phyloP scores from a whole-genome alignment of 2,329 filamentous ascomycete species.

The Scleromitrula shiraiana region DNA sequence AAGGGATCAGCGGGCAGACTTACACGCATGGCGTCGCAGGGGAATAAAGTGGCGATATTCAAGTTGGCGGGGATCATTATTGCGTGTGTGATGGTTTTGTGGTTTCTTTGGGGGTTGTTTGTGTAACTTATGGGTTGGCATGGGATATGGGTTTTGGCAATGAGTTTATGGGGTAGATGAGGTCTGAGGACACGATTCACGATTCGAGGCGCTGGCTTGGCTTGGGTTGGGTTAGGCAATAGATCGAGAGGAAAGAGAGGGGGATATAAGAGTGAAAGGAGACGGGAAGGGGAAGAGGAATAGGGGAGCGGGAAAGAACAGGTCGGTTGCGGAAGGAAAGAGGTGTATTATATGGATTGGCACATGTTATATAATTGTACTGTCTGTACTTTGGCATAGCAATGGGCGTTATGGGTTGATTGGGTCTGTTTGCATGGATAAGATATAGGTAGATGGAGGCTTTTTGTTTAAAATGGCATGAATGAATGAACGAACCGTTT shows the following conservation, averaged over 20 bases:
- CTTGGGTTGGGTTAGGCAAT: too few species aligned
- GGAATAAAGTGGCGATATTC: conserved; percentile 84
- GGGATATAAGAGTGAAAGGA: neutral
- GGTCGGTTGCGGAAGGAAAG: neutral
- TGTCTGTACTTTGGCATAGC: conserved; percentile 21
- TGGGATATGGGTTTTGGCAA: too few species aligned
- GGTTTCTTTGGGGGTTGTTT: conserved; percentile 39
- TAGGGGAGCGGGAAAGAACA: neutral
- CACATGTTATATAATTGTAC: conserved; percentile 18
- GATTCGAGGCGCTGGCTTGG: too few species aligned
- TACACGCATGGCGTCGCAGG: conserved; percentile 81
- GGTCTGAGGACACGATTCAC: too few species aligned
- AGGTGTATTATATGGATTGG: conserved; percentile 18
- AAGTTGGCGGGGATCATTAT: conserved; percentile 82
- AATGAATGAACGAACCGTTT: too few species aligned
- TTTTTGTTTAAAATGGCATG: too few species aligned
- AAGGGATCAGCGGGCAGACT: conserved; percentile 77
- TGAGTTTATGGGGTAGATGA: too few species aligned
- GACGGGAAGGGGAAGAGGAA: neutral
- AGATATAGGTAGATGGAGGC: neutral
- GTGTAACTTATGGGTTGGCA: conserved; percentile 13
- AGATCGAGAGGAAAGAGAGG: too few species aligned
- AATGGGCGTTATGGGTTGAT: conserved; percentile 22
- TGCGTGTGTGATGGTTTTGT: conserved; percentile 64
- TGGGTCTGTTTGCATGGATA: neutral